phyloP scores from a whole-genome alignment of 2,329 filamentous ascomycete genomes.

The Trichoderma arundinaceum region DNA sequence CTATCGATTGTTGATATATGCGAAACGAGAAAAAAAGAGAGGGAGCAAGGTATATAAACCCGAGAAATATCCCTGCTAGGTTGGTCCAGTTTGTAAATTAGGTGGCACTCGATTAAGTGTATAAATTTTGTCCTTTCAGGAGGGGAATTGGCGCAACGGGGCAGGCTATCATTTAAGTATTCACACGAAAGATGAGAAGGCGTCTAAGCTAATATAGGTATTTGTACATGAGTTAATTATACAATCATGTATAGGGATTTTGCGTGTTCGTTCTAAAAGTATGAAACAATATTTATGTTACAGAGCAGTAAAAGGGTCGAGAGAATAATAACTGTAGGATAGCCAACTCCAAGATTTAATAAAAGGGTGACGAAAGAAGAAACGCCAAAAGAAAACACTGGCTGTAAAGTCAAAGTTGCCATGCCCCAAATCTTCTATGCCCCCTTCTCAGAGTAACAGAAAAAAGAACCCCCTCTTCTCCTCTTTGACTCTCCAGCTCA shows the following conservation, averaged over 20 bases:
- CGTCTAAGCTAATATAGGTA: constrained; percentile 7
- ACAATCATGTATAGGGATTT: background rate
- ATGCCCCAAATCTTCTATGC: background rate
- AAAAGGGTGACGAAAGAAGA: background rate
- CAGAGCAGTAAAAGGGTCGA: background rate
- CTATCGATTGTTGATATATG: background rate
- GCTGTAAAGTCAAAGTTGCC: background rate
- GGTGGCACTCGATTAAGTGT: background rate
- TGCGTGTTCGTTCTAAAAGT: constrained; percentile 7
- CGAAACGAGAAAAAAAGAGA: background rate
- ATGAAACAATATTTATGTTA: constrained; percentile 1
- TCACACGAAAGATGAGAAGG: background rate
- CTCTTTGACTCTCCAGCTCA: background rate
- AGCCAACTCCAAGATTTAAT: background rate
- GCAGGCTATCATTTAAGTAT: background rate
- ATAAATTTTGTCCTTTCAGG: background rate
- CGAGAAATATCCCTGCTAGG: background rate
- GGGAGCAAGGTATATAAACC: background rate
- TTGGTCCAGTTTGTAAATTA: background rate
- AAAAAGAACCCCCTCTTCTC: background rate
- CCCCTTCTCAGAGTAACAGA: background rate
- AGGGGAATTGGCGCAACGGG: constrained; percentile 6
- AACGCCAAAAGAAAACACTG: background rate
- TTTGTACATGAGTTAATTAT: background rate
- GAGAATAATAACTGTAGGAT: background rate